Base-by-base conservation (phyloP, 441 rosid species). In the Syzygium malaccense region DNA sequence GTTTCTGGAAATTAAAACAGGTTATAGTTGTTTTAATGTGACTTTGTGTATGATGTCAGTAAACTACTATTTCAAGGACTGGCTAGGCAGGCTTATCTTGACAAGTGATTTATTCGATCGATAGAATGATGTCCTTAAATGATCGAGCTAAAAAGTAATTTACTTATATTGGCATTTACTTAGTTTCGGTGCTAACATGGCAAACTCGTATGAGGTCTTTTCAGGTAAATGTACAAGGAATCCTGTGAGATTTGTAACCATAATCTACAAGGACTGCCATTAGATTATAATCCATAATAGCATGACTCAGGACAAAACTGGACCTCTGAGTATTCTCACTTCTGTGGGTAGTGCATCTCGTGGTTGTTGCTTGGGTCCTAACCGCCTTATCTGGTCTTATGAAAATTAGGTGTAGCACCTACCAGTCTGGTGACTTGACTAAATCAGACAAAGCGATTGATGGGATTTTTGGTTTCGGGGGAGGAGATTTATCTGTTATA, bases 401-500 rank as follows among this genome's bases (percentile, higher is more conserved):
- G 88, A 89, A 79, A n/a, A 93, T 89, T 90, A 95, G 98, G 87
- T 95, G 98, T 92, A 95, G 98, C 92, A 94, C 93, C 75, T 91
- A 92, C 91, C 97, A 95, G 88, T 92, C 95, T 8, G 97, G 97
- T 58, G 96, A 93, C 90, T 91, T 95, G 92, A 91, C 94, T 87
- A 95, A 92, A 89, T 91, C 95, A 66, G 95, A 93, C n/a, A 95
- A 95, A 91, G 98, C 97, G 10, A 93, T 95, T 28, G 98, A 95
- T 94, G 98, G 98, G 62, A 95, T 95, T 89, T 93, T 95, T 88
- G 97, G 98, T 33, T 95, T 95, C 78, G 98, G 98, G 86, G 94
- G 87, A 88, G 98, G 96, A 28, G 93, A 92, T 62, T 87, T 94
- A 54, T 95, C 97, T 55, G 93, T 95, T 86, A 89, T 95, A 90